Evolutionary conservation across 306 rosid genomes (phyloP).

Genomic region (Delonix regia): DNA sequence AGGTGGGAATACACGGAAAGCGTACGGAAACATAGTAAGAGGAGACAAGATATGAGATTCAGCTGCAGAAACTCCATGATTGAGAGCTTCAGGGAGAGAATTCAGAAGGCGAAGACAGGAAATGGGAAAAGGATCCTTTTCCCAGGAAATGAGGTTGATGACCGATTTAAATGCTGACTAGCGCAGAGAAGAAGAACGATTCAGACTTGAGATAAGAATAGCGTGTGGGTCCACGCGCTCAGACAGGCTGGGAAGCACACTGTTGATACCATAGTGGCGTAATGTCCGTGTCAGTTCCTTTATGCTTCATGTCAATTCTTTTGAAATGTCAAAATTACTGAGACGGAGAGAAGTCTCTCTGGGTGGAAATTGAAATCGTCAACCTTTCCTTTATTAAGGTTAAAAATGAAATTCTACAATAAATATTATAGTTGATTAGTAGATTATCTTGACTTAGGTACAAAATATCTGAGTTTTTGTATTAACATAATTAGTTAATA

Average conservation of each 20-base stretch:
- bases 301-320: no score
- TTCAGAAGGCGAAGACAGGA: not conserved
- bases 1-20: constrained; percentile 41
- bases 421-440: no score
- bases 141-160: not conserved
- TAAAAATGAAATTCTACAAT: no score
- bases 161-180: not conserved
- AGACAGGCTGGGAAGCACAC: constrained; percentile 30
- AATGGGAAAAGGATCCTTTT: no score
- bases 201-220: not conserved
- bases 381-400: no score
- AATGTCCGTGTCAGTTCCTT: not conserved
- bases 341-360: no score
- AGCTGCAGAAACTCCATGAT: constrained; percentile 48
- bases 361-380: no score
- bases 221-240: constrained; percentile 42
- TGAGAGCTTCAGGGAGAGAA: not conserved
- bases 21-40: constrained; percentile 43
- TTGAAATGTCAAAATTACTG: no score
- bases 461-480: no score
- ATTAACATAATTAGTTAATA: no score
- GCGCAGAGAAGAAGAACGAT: not conserved
- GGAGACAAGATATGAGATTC: constrained; percentile 23
- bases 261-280: not conserved
- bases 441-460: no score